A percentile compares a stretch with the other conserved stretches of the same genome.
phyloP scores from a whole-genome alignment of 495 filamentous ascomycete species.

The Saxophila tyrrhenica region DNA sequence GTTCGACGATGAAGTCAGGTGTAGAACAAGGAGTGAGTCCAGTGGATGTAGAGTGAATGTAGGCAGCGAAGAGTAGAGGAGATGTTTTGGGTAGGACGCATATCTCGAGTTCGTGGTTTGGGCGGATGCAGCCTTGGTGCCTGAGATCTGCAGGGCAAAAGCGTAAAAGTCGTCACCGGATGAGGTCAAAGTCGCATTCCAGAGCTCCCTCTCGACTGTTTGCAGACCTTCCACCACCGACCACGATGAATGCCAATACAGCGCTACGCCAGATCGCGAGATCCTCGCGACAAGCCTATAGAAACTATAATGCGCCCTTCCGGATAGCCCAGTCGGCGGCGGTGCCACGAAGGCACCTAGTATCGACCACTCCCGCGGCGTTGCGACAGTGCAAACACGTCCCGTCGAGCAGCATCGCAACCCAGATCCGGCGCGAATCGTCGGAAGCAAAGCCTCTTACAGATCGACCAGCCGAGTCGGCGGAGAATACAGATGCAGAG shows the following conservation, averaged over 20 bases:
- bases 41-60: no score
- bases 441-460: constrained; percentile 7
- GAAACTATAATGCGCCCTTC: background rate
- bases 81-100: background rate
- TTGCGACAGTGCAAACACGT: background rate
- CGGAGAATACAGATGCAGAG: background rate
- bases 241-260: background rate
- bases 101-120: background rate
- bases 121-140: background rate
- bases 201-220: background rate
- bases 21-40: no score
- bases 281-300: background rate
- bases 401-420: background rate
- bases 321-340: background rate
- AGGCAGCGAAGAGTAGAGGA: background rate
- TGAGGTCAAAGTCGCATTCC: background rate
- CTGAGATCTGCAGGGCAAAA: background rate
- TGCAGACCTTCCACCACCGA: background rate
- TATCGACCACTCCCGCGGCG: background rate
- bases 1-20: background rate
- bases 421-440: constrained; percentile 8
- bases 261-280: background rate
- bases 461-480: background rate
- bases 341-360: background rate
- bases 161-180: background rate